Evolutionary conservation across 208 protist genomes (phyloP).

Genomic region (Polymyxa betae): DNA sequence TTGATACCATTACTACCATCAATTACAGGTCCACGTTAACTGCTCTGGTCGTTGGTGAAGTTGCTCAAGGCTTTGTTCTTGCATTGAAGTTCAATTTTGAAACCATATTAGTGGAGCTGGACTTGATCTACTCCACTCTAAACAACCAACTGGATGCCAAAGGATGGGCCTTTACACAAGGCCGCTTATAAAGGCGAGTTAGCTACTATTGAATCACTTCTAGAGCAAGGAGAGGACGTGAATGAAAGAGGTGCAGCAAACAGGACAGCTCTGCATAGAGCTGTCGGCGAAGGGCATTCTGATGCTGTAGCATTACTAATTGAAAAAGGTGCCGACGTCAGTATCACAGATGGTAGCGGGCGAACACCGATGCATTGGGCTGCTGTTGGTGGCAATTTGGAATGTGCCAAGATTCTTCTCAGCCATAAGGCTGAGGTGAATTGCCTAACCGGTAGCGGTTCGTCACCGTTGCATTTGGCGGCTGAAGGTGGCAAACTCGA

Average conservation of each 20-base stretch:
- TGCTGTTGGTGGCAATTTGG: neutral
- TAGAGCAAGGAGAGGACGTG: neutral
- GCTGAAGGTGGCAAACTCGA: conserved; percentile 5
- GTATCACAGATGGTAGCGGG: neutral
- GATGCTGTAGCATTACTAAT: neutral
- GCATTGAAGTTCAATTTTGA: neutral
- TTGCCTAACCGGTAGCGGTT: neutral
- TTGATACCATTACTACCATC: neutral
- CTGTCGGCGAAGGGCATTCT: neutral
- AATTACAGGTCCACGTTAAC: neutral
- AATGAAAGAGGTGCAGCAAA: neutral
- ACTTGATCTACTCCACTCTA: neutral
- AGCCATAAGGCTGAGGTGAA: neutral
- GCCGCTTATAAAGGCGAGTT: neutral
- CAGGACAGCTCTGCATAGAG: neutral
- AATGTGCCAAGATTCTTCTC: neutral
- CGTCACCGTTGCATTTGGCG: neutral
- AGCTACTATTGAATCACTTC: neutral
- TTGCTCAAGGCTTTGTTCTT: no score
- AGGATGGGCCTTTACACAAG: neutral
- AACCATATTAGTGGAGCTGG: neutral
- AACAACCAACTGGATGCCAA: neutral
- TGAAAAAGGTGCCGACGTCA: neutral
- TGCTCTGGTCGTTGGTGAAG: no score
- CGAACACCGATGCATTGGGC: neutral